Evolutionary conservation across 2,329 filamentous ascomycete species (phyloP).

Genomic region (Xylariaceae sp.): DNA sequence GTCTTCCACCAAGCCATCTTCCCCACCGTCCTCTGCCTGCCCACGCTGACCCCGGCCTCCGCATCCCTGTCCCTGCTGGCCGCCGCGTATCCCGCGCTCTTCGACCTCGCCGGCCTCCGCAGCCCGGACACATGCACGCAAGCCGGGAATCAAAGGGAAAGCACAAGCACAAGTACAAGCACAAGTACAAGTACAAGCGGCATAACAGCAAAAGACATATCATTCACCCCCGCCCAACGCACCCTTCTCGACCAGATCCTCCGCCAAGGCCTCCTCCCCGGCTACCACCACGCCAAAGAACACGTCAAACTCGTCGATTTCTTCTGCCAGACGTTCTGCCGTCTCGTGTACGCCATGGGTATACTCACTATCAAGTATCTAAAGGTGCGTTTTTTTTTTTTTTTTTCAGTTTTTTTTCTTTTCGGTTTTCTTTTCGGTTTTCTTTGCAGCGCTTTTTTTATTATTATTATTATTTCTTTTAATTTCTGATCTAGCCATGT

Average conservation of each 20-base stretch:
- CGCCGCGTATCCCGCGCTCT: conserved; percentile 61
- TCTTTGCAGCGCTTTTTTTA: too few species aligned
- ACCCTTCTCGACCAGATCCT: conserved; percentile 49
- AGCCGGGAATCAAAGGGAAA: neutral
- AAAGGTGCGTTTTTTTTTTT: conserved; percentile 43
- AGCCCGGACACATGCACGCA: neutral
- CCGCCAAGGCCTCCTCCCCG: conserved; percentile 50
- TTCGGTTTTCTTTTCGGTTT: neutral
- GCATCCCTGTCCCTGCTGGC: conserved; percentile 62
- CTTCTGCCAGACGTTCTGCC: conserved; percentile 46
- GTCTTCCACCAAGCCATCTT: conserved; percentile 65
- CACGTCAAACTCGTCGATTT: conserved; percentile 52
- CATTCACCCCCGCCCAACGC: conserved; percentile 24
- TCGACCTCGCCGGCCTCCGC: conserved; percentile 46
- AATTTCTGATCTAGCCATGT: too few species aligned
- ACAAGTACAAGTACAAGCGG: too few species aligned
- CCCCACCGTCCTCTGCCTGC: conserved; percentile 70
- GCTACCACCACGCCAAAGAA: conserved; percentile 53
- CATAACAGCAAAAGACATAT: too few species aligned
- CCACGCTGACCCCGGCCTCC: conserved; percentile 66
- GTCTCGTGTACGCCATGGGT: conserved; percentile 51
- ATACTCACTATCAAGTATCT: conserved; percentile 63
- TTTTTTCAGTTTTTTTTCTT: neutral
- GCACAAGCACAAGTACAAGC: neutral
- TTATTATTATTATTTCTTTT: too few species aligned